phyloP scores from a whole-genome alignment of 1,139 yeast species.

The Geotrichum fermentans region DNA sequence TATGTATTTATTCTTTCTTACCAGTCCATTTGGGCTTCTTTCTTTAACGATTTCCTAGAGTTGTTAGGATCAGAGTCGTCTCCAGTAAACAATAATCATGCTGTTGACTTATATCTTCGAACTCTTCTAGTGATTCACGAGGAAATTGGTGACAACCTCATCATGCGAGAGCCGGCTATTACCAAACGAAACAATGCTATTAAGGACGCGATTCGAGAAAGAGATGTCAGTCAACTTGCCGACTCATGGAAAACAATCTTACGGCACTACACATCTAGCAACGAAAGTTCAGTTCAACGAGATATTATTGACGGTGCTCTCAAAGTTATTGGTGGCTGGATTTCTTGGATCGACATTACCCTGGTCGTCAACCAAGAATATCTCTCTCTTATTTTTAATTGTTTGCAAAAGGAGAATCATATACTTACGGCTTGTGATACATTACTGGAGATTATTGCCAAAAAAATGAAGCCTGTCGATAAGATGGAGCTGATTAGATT shows the following conservation, averaged over 20 bases:
- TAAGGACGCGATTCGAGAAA: slow-evolving; percentile 75
- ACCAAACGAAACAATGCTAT: slow-evolving; percentile 64
- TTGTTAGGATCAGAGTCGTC: slow-evolving; percentile 24
- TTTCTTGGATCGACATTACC: slow-evolving; percentile 91
- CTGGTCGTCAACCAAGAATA: slow-evolving; percentile 66
- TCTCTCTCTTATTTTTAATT: slow-evolving; percentile 58
- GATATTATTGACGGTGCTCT: slow-evolving; percentile 57
- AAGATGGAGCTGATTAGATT: slow-evolving; percentile 72
- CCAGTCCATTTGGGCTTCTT: slow-evolving; percentile 55
- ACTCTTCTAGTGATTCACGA: slow-evolving; percentile 72
- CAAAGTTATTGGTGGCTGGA: slow-evolving; percentile 73
- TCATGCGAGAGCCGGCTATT: slow-evolving; percentile 55
- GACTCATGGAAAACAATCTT: slow-evolving; percentile 65
- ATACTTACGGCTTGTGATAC: slow-evolving; percentile 66
- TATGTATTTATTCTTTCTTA: slow-evolving; percentile 66
- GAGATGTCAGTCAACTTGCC: slow-evolving; percentile 68
- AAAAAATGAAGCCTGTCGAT: slow-evolving; percentile 87
- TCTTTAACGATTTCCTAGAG: slow-evolving; percentile 59
- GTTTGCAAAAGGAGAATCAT: slow-evolving; percentile 41
- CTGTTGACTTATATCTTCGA: slow-evolving; percentile 76
- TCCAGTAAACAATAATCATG: slow-evolving; percentile 40
- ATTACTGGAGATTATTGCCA: slow-evolving; percentile 73
- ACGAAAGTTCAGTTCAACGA: slow-evolving; percentile 18
- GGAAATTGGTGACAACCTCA: slow-evolving; percentile 89
- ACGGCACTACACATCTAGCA: slow-evolving; percentile 31